Percentiles rank a stretch among this genome's conserved stretches.
These are phyloP conservation scores for Diaporthe amygdali DNA, from an alignment of 2,329 filamentous ascomycete genomes.

Conservation along the genomic window DNA sequence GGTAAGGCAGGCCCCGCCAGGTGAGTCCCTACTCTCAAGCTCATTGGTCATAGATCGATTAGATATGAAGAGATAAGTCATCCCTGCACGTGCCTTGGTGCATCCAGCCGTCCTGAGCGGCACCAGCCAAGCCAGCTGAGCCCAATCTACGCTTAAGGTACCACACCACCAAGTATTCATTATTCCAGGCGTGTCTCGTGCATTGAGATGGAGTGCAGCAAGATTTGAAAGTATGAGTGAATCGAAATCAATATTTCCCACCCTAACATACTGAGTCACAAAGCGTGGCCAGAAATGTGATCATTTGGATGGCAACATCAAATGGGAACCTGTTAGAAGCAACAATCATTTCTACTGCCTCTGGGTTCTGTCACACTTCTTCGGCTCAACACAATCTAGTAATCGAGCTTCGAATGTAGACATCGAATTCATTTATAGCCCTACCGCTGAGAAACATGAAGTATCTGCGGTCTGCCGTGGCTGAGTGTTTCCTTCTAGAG, in stretches of 20 bases:
- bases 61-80: background rate
- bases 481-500: background rate
- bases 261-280: too few relatives aligned
- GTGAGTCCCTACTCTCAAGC: background rate
- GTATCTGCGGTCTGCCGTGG: background rate
- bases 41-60: background rate
- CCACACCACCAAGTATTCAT: too few relatives aligned
- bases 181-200: too few relatives aligned
- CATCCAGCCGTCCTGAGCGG: background rate
- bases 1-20: constrained; percentile 5
- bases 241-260: too few relatives aligned
- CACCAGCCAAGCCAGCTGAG: too few relatives aligned
- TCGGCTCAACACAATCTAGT: background rate
- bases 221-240: too few relatives aligned
- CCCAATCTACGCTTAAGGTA: too few relatives aligned
- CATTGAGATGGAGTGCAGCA: too few relatives aligned
- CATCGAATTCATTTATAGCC: constrained; percentile 11
- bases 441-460: background rate
- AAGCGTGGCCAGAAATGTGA: too few relatives aligned
- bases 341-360: background rate
- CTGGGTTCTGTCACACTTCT: too few relatives aligned
- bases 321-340: background rate
- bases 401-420: background rate
- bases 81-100: too few relatives aligned
- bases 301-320: too few relatives aligned